A percentile compares a stretch with the other conserved stretches of the same genome.
These are phyloP conservation scores for Lecanicillium sp. DNA, from an alignment of 2,329 filamentous ascomycete genomes.

Conservation along the genomic window DNA sequence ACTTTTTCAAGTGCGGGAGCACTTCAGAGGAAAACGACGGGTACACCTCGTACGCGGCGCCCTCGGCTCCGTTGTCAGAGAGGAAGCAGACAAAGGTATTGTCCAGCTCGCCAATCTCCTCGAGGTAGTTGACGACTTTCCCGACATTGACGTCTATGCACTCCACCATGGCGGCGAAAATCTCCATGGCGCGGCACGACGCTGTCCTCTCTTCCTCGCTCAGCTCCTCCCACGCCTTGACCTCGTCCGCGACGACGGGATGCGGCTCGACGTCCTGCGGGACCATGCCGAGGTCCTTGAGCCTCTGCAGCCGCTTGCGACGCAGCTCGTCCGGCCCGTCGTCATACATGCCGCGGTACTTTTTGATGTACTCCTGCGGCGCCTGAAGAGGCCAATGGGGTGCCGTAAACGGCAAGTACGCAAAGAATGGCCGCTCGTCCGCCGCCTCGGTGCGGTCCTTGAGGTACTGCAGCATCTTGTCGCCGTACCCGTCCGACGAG, in stretches of 20 bases:
- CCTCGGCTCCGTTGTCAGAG: slow-evolving; percentile 48
- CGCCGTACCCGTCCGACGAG: slow-evolving; percentile 43
- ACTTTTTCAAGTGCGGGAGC: slow-evolving; percentile 11
- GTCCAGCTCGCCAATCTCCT: slow-evolving; percentile 38
- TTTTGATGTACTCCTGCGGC: slow-evolving; percentile 34
- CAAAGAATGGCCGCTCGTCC: slow-evolving; percentile 41
- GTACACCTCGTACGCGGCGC: slow-evolving; percentile 48
- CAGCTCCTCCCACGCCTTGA: slow-evolving; percentile 13
- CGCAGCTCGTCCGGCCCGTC: slow-evolving; percentile 40
- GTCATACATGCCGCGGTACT: slow-evolving; percentile 42
- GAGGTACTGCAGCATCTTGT: slow-evolving; percentile 45
- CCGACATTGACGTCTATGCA: slow-evolving; percentile 42
- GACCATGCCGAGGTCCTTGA: slow-evolving; percentile 33
- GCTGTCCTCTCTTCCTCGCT: slow-evolving; percentile 8
- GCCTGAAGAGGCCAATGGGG: slow-evolving; percentile 47
- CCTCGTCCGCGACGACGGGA: slow-evolving; percentile 3
- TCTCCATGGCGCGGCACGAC: slow-evolving; percentile 21
- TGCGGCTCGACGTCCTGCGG: slow-evolving; percentile 18
- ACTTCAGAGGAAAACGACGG: slow-evolving; percentile 36
- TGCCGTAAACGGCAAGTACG: slow-evolving; percentile 46
- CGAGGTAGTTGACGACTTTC: slow-evolving; percentile 39
- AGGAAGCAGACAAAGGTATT: slow-evolving; percentile 48
- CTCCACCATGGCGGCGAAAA: slow-evolving; percentile 48
- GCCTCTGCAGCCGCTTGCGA: slow-evolving; percentile 30
- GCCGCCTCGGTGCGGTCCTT: slow-evolving; percentile 24